Conservation (phyloP, 2,329 filamentous ascomycete genomes). For the Botryotinia convoluta region DNA sequence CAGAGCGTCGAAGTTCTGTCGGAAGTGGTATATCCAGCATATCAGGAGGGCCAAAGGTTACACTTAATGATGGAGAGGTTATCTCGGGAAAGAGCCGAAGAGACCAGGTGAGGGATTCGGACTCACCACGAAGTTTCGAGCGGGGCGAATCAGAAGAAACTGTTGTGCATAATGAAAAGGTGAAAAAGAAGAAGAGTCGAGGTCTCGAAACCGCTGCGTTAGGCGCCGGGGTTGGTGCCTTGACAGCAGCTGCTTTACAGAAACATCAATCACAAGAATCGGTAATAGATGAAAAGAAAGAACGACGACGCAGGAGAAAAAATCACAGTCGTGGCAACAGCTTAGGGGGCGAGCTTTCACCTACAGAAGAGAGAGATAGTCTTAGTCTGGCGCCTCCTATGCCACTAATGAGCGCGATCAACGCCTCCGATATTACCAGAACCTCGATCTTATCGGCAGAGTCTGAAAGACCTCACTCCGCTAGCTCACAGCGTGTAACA, state of each 20-base stretch:
- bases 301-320: conserved; percentile 42
- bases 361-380: conserved; percentile 47
- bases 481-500: conserved; percentile 55
- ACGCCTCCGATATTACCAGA: conserved; percentile 82
- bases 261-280: conserved; percentile 64
- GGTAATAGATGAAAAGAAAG: conserved; percentile 47
- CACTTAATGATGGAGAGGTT: conserved; percentile 55
- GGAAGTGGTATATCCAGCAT: conserved; percentile 54
- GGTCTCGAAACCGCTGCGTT: conserved; percentile 33
- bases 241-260: conserved; percentile 61
- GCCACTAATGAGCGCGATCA: conserved; percentile 83
- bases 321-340: conserved; percentile 47
- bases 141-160: conserved; percentile 48
- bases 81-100: conserved; percentile 53
- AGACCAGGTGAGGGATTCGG: conserved; percentile 39
- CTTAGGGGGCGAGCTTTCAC: conserved; percentile 41
- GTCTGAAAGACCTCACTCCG: conserved; percentile 61
- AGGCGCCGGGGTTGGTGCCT: conserved; percentile 48
- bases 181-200: conserved; percentile 37
- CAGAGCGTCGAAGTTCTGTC: conserved; percentile 35
- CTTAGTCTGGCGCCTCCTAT: conserved; percentile 68
- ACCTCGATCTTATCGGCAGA: conserved; percentile 82
- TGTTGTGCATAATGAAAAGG: conserved; percentile 49
- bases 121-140: conserved; percentile 37
- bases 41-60: conserved; percentile 55